A percentile compares a stretch with the other conserved stretches of the same genome.
Evolutionary conservation across 2,329 filamentous ascomycete genomes (phyloP).

Genomic region (Cyphellophora attinorum): DNA sequence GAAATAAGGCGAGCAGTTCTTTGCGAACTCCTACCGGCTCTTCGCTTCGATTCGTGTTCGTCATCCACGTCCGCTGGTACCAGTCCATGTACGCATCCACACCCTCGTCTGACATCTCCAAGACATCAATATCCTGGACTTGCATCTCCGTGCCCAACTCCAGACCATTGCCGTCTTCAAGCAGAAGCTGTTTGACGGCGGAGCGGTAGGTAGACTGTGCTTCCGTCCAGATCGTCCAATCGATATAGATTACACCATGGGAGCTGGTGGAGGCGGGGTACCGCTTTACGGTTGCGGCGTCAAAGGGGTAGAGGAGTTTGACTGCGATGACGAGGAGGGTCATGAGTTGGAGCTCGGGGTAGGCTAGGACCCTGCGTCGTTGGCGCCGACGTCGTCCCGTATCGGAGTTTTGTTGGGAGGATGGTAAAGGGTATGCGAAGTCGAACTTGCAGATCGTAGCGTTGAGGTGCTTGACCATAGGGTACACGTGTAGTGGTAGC

Average conservation of each 20-base stretch:
- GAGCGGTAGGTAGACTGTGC: constrained; percentile 29
- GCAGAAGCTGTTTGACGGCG: not conserved
- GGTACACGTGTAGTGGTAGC: constrained; percentile 63
- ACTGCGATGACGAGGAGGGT: constrained; percentile 63
- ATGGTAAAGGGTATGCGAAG: constrained; percentile 47
- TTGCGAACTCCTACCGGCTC: constrained; percentile 12
- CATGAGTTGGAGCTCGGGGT: constrained; percentile 68
- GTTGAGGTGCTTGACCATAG: constrained; percentile 48
- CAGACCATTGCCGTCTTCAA: constrained; percentile 1
- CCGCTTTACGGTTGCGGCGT: constrained; percentile 47
- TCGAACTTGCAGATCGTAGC: constrained; percentile 38
- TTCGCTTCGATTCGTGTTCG: constrained; percentile 28
- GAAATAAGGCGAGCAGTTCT: constrained; percentile 22
- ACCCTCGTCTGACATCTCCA: constrained; percentile 50
- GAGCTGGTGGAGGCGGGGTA: constrained; percentile 43
- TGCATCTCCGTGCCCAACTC: constrained; percentile 39
- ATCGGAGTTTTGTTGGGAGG: constrained; percentile 26
- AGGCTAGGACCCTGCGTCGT: constrained; percentile 40
- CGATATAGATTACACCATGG: constrained; percentile 49
- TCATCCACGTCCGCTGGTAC: constrained; percentile 59
- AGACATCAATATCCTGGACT: constrained; percentile 53
- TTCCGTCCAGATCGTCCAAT: constrained; percentile 64
- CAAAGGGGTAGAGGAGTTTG: constrained; percentile 72
- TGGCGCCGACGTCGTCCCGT: constrained; percentile 1
- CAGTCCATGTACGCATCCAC: constrained; percentile 72